Base-by-base conservation (phyloP, 1,139 yeast species). In the Nakaseomyces glabratus region DNA sequence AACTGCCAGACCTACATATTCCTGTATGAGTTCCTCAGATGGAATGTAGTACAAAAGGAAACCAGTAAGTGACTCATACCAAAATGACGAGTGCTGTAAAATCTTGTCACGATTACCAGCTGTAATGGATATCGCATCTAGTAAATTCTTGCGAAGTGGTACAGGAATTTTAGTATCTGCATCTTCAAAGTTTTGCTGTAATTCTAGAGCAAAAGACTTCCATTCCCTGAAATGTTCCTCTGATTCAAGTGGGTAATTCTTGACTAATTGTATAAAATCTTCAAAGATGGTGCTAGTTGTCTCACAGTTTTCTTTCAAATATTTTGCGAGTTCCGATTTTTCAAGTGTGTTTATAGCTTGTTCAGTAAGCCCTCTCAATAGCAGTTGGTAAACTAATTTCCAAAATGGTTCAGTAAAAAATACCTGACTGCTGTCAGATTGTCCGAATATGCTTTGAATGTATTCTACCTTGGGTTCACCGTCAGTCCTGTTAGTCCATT, bases 31-130 rank as follows among this genome's bases (percentile, higher is more conserved):
- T 17, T 65, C 60, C 11, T 53, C 41, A 2, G 73, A 63, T 23
- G 81, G 79, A 26, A 82, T 73, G 49, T 75, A 77, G 52, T 66
- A 85, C 35, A 76, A 62, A 18, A 76, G 62, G 28, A 79, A 66
- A 1, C 82, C 79, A 31, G 73, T 65, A 31, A 74, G 66, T 13
- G 77, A 66, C 49, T 82, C 94, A 53, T 76, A 81, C 95, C 95
- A 84, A 1, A 71, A 60, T 16, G 41, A 44, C 5, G 60, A 51
- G 40, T 48, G 46, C 15, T 43, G 39, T n/a, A 51, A 23, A 20
- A 52, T 55, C 36, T 49, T 50, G 9, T 39, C 33, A 29, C 51
- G 48, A 21, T 50, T 43, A 11, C 60, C 60, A 24, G 55, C 45
- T 1, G 52, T 31, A 14, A 55, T 28, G 17, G 47, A 34, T 19